Evolutionary conservation across 768 basidiomycete genomes (phyloP), one percentile per base, ranked within the genome.

Genomic region (Tricholoma sp.): DNA sequence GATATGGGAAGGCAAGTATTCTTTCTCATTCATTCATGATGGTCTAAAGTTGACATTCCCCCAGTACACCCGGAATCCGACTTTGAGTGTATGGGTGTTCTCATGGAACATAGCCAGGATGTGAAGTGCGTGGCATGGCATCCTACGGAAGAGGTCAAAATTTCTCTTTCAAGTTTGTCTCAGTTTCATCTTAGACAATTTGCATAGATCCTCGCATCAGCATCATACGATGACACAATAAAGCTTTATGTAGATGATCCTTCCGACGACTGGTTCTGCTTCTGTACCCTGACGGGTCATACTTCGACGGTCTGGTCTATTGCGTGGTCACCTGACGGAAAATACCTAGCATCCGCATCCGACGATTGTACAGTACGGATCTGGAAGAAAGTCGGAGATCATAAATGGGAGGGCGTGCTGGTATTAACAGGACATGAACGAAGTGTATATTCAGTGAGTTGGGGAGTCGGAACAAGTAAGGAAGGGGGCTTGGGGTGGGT

Each of bases 51-150:
- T 52, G 15, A 42, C 33, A 5, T 54, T 53, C 60, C 37, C 31
- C 7, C 61, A 95, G 95, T 90, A 1, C 88, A 90, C 55, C 93
- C 94, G 9, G 94, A 98, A 66, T 76, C 85, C 12, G 95, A 98
- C 62, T 97, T 96, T 58, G 95, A 98, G 64, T 97, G 94, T 66
- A 81, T 98, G 72, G 86, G 85, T 18, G 97, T 99, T 37, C 75
- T 96, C 61, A 97, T 98, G 93, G 94, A 98, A 62, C 97, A 99
- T 65, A 81, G 80, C 1, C 96, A 98, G 72, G 97, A 99, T 65
- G 94, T 99, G 53, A 99, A 99, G 72, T 88, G 80, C 57, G 86
- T 99, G 10, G 82, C 89, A 11, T 99, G 94, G 94, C 94, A 98
- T 74, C 96, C 97, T 6, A 81, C 75, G 4, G 94, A 98, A 75